Evolutionary conservation across 73 alveolate species (phyloP).

Genomic region (Stentor roeselii): DNA sequence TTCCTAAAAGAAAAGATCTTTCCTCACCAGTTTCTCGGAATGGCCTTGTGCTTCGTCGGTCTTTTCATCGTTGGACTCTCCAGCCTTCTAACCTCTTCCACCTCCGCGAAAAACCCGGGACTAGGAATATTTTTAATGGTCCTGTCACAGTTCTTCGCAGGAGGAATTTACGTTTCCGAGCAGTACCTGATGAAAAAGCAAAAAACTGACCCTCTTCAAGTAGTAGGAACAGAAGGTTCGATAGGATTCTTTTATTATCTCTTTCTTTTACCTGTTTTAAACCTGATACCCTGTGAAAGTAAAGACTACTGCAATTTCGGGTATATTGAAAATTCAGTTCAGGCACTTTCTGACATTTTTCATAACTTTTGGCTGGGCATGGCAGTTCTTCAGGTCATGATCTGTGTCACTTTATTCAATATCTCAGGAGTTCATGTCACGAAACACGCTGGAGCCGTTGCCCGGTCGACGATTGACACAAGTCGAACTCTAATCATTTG

Average conservation of each 20-base stretch:
- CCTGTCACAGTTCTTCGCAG: background rate
- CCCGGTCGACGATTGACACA: conserved; percentile 87
- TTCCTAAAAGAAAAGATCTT: conserved; percentile 56
- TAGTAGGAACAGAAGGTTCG: conserved; percentile 1
- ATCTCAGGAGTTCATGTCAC: conserved; percentile 76
- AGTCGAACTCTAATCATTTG: conserved; percentile 64
- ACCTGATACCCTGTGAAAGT: conserved; percentile 33
- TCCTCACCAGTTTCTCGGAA: conserved; percentile 57
- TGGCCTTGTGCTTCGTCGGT: conserved; percentile 48
- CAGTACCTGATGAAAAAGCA: background rate
- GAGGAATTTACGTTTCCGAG: background rate
- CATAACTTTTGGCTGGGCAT: conserved; percentile 40
- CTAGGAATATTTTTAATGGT: background rate
- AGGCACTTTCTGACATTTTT: conserved; percentile 56
- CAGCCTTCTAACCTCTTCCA: background rate
- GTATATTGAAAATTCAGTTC: conserved; percentile 52
- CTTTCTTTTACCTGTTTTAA: conserved; percentile 35
- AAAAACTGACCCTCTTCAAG: background rate
- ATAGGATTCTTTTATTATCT: conserved; percentile 24
- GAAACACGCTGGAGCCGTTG: conserved; percentile 69
- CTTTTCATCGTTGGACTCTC: conserved; percentile 53
- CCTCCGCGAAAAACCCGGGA: background rate
- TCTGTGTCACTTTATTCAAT: conserved; percentile 75
- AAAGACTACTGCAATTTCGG: conserved; percentile 39
- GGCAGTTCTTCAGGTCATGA: conserved; percentile 39